Evolutionary conservation across 257 asterid species (phyloP).

Genomic region (Penstemon barbatus): DNA sequence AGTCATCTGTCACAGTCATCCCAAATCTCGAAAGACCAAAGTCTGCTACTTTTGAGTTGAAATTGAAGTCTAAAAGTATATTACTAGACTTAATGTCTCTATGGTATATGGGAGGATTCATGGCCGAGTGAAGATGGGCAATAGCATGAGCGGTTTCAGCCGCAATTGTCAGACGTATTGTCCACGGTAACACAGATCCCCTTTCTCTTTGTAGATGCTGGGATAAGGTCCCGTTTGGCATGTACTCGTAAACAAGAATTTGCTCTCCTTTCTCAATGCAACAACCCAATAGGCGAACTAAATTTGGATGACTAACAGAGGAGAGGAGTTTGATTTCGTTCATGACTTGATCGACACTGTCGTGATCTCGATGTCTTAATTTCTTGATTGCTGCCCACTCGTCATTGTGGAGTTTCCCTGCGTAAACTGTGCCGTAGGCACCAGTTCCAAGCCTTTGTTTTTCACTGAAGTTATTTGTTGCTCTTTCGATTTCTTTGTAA

Average conservation of each 20-base stretch:
- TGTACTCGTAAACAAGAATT: slow-evolving; percentile 84
- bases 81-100: slow-evolving; percentile 88
- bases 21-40: slow-evolving; percentile 91
- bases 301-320: slow-evolving; percentile 84
- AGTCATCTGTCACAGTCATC: slow-evolving; percentile 85
- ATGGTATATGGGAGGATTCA: slow-evolving; percentile 88
- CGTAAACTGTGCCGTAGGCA: slow-evolving; percentile 92
- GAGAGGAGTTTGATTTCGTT: slow-evolving; percentile 87
- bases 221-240: slow-evolving; percentile 87
- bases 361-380: slow-evolving; percentile 61
- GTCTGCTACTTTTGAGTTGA: slow-evolving; percentile 86
- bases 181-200: slow-evolving; percentile 75
- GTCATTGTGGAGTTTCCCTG: slow-evolving; percentile 74
- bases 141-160: slow-evolving; percentile 82
- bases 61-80: slow-evolving; percentile 68
- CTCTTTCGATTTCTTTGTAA: slow-evolving; percentile 74
- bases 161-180: slow-evolving; percentile 80
- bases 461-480: slow-evolving; percentile 72
- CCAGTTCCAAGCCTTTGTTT: slow-evolving; percentile 85
- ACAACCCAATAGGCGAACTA: slow-evolving; percentile 87
- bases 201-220: slow-evolving; percentile 80
- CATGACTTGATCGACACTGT: slow-evolving; percentile 77
- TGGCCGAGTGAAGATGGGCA: slow-evolving; percentile 78
- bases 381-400: slow-evolving; percentile 82
- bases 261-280: slow-evolving; percentile 86